These are phyloP conservation scores for Eugenia klotzschiana DNA, from an alignment of 441 rosid genomes.

Conservation along the genomic window DNA sequence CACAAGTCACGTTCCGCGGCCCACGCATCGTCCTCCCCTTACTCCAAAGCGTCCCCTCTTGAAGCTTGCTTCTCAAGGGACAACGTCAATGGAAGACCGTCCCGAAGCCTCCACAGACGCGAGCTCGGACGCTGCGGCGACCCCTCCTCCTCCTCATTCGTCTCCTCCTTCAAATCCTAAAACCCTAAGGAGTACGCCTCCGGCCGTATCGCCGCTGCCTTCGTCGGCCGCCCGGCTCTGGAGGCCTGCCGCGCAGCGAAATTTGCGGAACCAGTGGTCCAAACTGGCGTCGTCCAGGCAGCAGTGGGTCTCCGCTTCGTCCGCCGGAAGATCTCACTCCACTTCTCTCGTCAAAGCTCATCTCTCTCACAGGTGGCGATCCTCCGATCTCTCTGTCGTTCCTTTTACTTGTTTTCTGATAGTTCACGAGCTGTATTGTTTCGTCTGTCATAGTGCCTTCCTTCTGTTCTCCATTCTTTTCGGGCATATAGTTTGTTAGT, in stretches of 20 bases:
- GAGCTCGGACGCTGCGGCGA: neutral
- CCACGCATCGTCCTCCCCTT: neutral
- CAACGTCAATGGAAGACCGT: neutral
- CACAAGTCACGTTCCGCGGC: too few relatives aligned
- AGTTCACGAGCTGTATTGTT: neutral
- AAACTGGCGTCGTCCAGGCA: slow-evolving; percentile 34
- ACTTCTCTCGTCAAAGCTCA: slow-evolving; percentile 58
- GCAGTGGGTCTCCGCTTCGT: slow-evolving; percentile 45
- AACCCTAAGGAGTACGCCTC: neutral
- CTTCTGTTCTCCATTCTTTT: neutral
- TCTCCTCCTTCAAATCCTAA: neutral
- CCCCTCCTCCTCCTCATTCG: neutral
- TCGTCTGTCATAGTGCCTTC: neutral
- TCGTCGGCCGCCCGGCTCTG: slow-evolving; percentile 48
- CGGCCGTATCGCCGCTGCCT: slow-evolving; percentile 3
- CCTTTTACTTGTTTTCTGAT: neutral
- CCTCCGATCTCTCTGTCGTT: neutral
- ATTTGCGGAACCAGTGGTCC: slow-evolving; percentile 83
- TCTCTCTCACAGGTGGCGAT: slow-evolving; percentile 39
- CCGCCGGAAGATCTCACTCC: slow-evolving; percentile 51
- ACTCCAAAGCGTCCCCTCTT: neutral
- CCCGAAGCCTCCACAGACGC: neutral
- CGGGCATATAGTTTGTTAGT: neutral
- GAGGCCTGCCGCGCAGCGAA: slow-evolving; percentile 79
- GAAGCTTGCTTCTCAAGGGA: neutral